phyloP scores from a whole-genome alignment of 805 yeast species.

The Scheffersomyces coipomensis region DNA sequence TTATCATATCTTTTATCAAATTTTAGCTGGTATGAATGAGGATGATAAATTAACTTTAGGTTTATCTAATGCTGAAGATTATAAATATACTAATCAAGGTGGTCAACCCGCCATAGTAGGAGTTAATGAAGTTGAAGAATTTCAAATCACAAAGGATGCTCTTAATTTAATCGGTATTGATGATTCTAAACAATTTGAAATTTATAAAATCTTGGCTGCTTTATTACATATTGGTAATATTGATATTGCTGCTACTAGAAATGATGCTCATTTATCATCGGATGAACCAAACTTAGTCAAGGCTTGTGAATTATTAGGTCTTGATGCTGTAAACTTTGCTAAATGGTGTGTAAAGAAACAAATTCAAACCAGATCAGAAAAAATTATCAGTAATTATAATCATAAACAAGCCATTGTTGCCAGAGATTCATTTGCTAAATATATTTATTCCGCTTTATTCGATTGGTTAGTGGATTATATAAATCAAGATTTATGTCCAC shows the following conservation, averaged over 20 bases:
- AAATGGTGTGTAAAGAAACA: conserved; percentile 94
- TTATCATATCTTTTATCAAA: conserved; percentile 91
- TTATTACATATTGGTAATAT: conserved; percentile 91
- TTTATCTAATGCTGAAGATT: conserved; percentile 65
- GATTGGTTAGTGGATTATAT: conserved; percentile 92
- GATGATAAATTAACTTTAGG: conserved; percentile 57
- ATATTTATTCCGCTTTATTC: conserved; percentile 85
- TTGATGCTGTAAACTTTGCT: conserved; percentile 70
- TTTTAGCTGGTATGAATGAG: conserved; percentile 67
- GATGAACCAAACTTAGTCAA: conserved; percentile 84
- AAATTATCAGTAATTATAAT: conserved; percentile 78
- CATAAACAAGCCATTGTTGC: conserved; percentile 86
- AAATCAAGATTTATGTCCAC: conserved; percentile 78
- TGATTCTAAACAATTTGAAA: conserved; percentile 54
- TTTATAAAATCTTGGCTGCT: conserved; percentile 82
- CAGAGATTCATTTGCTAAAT: conserved; percentile 95
- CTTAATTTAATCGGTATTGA: conserved; percentile 75
- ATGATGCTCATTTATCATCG: conserved; percentile 73
- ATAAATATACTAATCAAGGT: conserved; percentile 85
- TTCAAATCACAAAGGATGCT: conserved; percentile 72
- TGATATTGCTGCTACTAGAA: conserved; percentile 78
- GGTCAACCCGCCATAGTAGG: conserved; percentile 70
- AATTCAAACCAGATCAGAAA: conserved; percentile 88
- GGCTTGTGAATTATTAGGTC: conserved; percentile 82
- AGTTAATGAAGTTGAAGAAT: conserved; percentile 82